Evolutionary conservation across 305 asterid species (phyloP), one percentile per base, ranked within the genome.

Genomic region (Salvia sclarea): DNA sequence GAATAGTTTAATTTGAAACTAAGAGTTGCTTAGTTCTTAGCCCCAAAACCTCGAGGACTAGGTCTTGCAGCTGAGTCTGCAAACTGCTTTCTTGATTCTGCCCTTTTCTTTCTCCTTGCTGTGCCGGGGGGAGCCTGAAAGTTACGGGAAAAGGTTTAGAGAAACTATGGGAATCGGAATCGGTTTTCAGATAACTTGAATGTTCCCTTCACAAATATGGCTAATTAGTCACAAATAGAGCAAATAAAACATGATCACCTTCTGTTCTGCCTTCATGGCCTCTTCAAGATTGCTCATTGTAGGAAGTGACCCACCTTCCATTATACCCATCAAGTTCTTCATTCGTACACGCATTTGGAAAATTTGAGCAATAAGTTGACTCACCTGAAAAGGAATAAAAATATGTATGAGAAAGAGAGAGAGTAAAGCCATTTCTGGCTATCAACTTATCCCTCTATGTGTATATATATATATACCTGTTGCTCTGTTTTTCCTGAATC

Each of bases 311-410:
- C 97, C 98, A 50, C 93, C 91, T 82, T 89, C 92, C 98, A 94
- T 91, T 52, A 89, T 83, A 20, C 97, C 97, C 96, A 94, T 86
- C 82, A 94, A 84, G 78, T 94, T 94, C 89, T 91, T 94, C 99
- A 94, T 94, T 1, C 91, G 86, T 8, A 80, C 96, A 3, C 99
- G 96, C 99, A 94, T 94, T 86, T 94, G 96, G 81, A 94, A 94
- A 66, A 94, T 86, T 76, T 94, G 99, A 72, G 99, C 98, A 65
- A 94, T 90, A 38, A 94, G 87, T 84, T 87, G 96, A 73, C 90
- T 83, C 78, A 94, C 99, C 98, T 93, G 74, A 61, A 72, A 58
- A 55, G 65, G 11, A 35, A 17, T 35, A 59, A 28, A 53, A 43
- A 33, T 49, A 17, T 8, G 13, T 7, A 5, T 18, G 31, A 20